Evolutionary conservation across 257 asterid species (phyloP), one percentile per base, ranked within the genome.

Genomic region (Nemophila menziesii): DNA sequence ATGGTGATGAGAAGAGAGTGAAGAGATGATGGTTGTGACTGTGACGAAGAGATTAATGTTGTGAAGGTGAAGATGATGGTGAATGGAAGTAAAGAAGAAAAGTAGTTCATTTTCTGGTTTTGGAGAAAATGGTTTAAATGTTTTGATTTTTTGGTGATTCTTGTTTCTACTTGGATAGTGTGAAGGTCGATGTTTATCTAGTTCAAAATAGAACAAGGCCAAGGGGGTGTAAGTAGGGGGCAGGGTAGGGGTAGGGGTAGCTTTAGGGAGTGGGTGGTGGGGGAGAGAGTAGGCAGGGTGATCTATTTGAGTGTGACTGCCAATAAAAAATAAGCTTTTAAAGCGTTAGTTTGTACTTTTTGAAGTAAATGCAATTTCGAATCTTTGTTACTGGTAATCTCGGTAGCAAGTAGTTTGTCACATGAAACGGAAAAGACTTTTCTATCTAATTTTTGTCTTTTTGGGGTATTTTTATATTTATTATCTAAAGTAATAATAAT

Each of bases 1-100:
- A 90, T 74, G 39, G 69, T 33, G 66, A 85, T 65, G 22, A 90
- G 78, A 20, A 73, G 72, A 21, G 92, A 74, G 16, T 75, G 8
- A 17, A 79, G 16, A 8, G 58, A 33, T 37, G 46, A 39, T 12
- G 57, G 20, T 6, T 39, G 14, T 43, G 51, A 16, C 27, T 33
- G 23, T 8, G 44, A 57, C 33, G 69, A 52, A 39, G 43, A 5
- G 4, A 40, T 33, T 36, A 55, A 38, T 39, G 51, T 55, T 15
- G 55, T 59, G 59, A 71, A 47, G 3, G 55, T 19, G 57, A 64
- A 16, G 66, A 59, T 39, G 36, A 52, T 34, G 64, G n/a, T n/a
- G n/a, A n/a, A n/a, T n/a, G n/a, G n/a, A n/a, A n/a, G n/a, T n/a
- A 46, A 44, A 49, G 63, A 22, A 16, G 62, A 44, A 50, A 47